Evolutionary conservation across 352 stramenopile genomes (phyloP).

Genomic region (Phytophthora agathidicida): DNA sequence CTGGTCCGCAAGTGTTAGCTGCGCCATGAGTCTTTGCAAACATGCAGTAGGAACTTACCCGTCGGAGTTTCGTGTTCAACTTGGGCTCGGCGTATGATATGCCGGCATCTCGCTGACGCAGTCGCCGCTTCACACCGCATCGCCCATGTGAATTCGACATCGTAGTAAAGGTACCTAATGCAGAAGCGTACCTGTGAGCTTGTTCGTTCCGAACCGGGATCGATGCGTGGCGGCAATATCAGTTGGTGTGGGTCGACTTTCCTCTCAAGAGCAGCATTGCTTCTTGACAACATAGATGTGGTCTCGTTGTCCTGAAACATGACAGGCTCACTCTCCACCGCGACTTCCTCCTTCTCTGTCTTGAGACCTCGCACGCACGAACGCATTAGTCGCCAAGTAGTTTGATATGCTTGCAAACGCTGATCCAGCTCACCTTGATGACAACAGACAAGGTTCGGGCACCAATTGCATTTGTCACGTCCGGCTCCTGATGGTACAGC

Average conservation of each 20-base stretch:
- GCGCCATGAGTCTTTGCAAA: background rate
- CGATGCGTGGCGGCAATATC: background rate
- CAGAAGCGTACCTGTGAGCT: constrained; percentile 16
- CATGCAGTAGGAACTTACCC: constrained; percentile 30
- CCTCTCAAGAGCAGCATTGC: background rate
- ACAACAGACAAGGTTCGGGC: no score
- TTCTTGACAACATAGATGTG: background rate
- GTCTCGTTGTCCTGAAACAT: background rate
- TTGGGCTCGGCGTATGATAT: constrained; percentile 67
- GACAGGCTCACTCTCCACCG: background rate
- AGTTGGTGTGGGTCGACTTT: background rate
- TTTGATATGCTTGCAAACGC: background rate
- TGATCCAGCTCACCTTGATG: constrained; percentile 3
- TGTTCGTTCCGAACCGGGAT: constrained; percentile 6
- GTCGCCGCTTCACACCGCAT: constrained; percentile 22
- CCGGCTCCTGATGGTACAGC: constrained; percentile 7
- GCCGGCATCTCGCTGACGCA: constrained; percentile 46
- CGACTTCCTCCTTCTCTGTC: constrained; percentile 2
- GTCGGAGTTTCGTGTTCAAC: constrained; percentile 67
- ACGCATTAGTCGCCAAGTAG: constrained; percentile 4
- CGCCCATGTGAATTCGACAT: background rate
- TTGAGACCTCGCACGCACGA: background rate
- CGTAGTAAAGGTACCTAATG: background rate
- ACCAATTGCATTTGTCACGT: background rate
- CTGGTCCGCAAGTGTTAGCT: constrained; percentile 32